These are phyloP conservation scores for Leccinum subtestaceum DNA, from an alignment of 768 basidiomycete genomes.

Conservation along the genomic window DNA sequence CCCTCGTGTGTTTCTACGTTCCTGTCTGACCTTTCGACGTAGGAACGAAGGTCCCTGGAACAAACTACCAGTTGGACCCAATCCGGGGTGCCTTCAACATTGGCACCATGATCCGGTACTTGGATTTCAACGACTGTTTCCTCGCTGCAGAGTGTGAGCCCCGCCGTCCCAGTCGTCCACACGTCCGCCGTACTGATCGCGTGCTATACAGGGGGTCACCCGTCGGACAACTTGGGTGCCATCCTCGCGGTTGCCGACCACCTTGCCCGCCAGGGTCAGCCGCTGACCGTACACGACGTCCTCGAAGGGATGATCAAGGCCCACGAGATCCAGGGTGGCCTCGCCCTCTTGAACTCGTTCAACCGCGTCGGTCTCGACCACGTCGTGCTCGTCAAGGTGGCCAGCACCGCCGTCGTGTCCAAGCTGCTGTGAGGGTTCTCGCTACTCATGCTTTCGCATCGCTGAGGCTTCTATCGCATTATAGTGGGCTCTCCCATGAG, in stretches of 20 bases:
- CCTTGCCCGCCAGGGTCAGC: conserved; percentile 76
- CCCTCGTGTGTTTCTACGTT: background rate
- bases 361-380: conserved; percentile 93
- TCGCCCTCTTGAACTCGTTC: conserved; percentile 91
- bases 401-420: conserved; percentile 92
- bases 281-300: conserved; percentile 76
- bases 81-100: conserved; percentile 95
- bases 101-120: conserved; percentile 89
- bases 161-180: background rate
- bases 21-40: conserved; percentile 10
- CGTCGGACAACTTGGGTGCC: conserved; percentile 91
- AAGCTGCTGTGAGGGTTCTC: conserved; percentile 61
- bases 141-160: conserved; percentile 81
- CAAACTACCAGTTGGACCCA: conserved; percentile 86
- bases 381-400: conserved; percentile 94
- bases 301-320: conserved; percentile 94
- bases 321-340: conserved; percentile 90
- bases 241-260: conserved; percentile 92
- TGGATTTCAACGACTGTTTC: conserved; percentile 94
- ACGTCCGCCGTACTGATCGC: conserved; percentile 3
- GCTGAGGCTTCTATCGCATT: background rate
- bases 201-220: conserved; percentile 76
- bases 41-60: conserved; percentile 88
- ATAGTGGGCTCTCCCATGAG: conserved; percentile 65
- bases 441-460: background rate